A percentile compares a stretch with the other conserved stretches of the same genome.
These are phyloP conservation scores for Kodamaea sagamina DNA, from an alignment of 805 yeast species.

Conservation along the genomic window DNA sequence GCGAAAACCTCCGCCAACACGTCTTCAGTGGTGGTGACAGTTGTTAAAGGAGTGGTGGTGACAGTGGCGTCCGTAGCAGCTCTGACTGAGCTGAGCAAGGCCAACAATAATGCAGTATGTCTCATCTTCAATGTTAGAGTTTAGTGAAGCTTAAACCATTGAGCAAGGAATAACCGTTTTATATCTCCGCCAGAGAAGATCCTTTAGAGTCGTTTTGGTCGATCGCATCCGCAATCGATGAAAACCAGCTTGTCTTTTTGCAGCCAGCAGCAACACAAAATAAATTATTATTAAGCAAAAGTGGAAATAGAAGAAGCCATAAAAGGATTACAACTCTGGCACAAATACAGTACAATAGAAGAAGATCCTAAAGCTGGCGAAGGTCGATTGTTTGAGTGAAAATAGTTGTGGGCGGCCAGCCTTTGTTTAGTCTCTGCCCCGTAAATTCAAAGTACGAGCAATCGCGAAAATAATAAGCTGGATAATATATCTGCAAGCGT, in stretches of 20 bases:
- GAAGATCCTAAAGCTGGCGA: too few relatives aligned
- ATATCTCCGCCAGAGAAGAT: conserved; percentile 2
- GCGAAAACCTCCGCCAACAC: conserved; percentile 27
- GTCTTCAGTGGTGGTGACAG: conserved; percentile 32
- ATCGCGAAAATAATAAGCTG: too few relatives aligned
- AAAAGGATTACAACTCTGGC: not conserved
- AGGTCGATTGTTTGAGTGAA: too few relatives aligned
- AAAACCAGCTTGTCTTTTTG: not conserved
- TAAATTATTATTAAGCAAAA: not conserved
- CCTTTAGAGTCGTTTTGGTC: not conserved
- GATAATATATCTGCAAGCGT: too few relatives aligned
- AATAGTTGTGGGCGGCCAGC: too few relatives aligned
- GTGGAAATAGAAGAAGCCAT: conserved; percentile 1
- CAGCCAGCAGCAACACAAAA: conserved; percentile 5
- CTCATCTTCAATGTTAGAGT: conserved; percentile 6
- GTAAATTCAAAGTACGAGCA: too few relatives aligned
- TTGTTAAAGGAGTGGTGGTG: conserved; percentile 30
- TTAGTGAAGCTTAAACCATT: not conserved
- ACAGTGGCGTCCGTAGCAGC: conserved; percentile 23
- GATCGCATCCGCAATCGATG: not conserved
- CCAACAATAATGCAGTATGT: conserved; percentile 9
- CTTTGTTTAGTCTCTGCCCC: too few relatives aligned
- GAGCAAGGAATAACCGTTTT: not conserved
- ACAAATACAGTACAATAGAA: not conserved
- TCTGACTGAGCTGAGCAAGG: conserved; percentile 11